Evolutionary conservation across 352 stramenopile genomes (phyloP), one percentile per base, ranked within the genome.

Genomic region (Globisporangium radiosum): DNA sequence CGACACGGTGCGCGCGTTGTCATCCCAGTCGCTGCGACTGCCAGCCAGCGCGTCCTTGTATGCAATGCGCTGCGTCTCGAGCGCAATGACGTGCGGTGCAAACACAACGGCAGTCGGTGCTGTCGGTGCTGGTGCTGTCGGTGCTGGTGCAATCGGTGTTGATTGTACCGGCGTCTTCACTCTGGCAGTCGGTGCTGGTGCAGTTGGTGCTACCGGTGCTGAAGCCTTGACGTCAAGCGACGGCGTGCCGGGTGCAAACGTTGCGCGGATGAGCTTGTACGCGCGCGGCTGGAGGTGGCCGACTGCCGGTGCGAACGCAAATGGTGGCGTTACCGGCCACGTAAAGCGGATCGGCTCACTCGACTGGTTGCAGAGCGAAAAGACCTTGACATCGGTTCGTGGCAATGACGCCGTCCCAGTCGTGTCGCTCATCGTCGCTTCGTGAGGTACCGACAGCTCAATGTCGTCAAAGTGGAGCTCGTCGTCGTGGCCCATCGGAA

Each of bases 381-480:
- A 97, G 0, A 85, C 71, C 44, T 87, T 87, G 15, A 84, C 76
- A 38, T 83, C 70, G 0, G 65, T 76, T 14, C 38, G 75, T 15
- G 39, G 15, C 13, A 42, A 5, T 1, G 15, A 9, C 5, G 17
- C 36, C 36, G 5, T 39, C 19, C 43, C 59, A 42, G 2, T 69
- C 44, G 1, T 59, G 58, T 0, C 11, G 4, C 9, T 65, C 59
- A 19, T 59, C 10, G 10, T 47, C 44, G 56, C 45, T 43, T 42
- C 25, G 36, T 25, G 36, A 17, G 38, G 6, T 47, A 47, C 2
- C 10, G 47, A 7, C 5, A 97, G 43, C 6, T 77, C 63, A n/a
- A 97, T 76, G 51, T 97, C 85, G 10, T 90, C 81, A 63, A 98
- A 97, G 52, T 88, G 69, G 4, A 97, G 66, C 52, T 91, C 72